phyloP scores from a whole-genome alignment of 1,139 yeast species.

The Nakaseomyces sp. region DNA sequence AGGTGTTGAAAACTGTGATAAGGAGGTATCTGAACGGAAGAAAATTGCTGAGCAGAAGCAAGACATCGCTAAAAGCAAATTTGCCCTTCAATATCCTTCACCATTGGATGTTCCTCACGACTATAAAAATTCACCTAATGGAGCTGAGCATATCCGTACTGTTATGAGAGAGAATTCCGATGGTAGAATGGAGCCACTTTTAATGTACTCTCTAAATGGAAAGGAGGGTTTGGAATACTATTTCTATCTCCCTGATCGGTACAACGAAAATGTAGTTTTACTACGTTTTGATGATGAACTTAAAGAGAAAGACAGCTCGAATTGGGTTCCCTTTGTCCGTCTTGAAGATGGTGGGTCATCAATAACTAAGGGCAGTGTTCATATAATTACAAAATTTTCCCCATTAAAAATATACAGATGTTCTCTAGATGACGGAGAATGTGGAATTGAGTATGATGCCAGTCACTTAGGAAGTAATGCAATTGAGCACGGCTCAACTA shows the following conservation, averaged over 20 bases:
- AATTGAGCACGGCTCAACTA: slow-evolving; percentile 8
- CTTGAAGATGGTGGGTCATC: not conserved
- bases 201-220: not conserved
- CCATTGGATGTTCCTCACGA: not conserved
- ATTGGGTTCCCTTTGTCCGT: slow-evolving; percentile 1
- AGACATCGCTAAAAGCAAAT: not conserved
- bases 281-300: not conserved
- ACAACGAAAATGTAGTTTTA: not conserved
- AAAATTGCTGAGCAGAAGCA: not conserved
- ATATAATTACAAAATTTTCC: slow-evolving; percentile 38
- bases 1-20: too few relatives aligned
- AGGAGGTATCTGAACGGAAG: not conserved
- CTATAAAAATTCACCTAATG: not conserved
- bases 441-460: slow-evolving; percentile 28
- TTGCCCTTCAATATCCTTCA: not conserved
- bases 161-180: not conserved
- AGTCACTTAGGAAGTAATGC: slow-evolving; percentile 24
- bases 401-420: slow-evolving; percentile 41
- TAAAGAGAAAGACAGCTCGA: not conserved
- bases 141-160: not conserved
- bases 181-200: slow-evolving; percentile 1
- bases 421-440: slow-evolving; percentile 36
- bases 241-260: not conserved
- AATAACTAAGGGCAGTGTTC: slow-evolving; percentile 27
- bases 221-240: not conserved